phyloP scores from a whole-genome alignment of 257 asterid genomes.

The Fraxinus anomala region DNA sequence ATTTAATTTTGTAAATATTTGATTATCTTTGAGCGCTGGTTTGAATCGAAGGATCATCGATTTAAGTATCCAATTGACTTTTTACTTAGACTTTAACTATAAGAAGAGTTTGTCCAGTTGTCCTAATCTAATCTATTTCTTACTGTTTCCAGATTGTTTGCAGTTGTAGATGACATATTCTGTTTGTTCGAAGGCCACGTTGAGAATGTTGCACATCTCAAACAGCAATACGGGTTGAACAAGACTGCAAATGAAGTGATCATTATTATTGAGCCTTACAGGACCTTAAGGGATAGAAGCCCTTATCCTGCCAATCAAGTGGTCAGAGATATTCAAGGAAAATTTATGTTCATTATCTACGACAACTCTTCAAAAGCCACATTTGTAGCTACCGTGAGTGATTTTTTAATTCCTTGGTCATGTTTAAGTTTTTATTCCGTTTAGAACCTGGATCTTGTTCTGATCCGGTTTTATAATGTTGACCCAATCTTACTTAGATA shows the following conservation, averaged over 20 bases:
- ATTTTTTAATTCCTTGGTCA: neutral
- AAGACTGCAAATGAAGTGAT: slow-evolving; percentile 85
- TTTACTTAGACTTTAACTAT: too few species aligned
- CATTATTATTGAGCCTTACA: slow-evolving; percentile 84
- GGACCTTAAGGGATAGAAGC: slow-evolving; percentile 95
- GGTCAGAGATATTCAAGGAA: slow-evolving; percentile 81
- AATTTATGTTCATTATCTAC: slow-evolving; percentile 68
- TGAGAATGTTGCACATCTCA: slow-evolving; percentile 76
- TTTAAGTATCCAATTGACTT: neutral
- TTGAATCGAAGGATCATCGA: neutral
- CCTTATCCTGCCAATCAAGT: slow-evolving; percentile 96
- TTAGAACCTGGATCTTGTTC: neutral
- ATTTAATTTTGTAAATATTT: neutral
- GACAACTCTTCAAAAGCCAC: slow-evolving; percentile 38
- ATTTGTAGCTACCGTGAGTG: slow-evolving; percentile 66
- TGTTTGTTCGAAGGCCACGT: slow-evolving; percentile 95
- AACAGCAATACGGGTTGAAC: slow-evolving; percentile 88
- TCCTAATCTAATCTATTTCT: neutral
- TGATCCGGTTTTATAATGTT: neutral
- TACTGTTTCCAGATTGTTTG: slow-evolving; percentile 57
- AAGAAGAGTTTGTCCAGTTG: neutral
- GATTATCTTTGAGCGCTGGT: neutral
- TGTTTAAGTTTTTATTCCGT: neutral
- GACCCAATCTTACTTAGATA: slow-evolving; percentile 3
- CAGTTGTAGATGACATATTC: slow-evolving; percentile 81